These are phyloP conservation scores for Aureobasidium namibiae DNA, from an alignment of 2,329 filamentous ascomycete species.

Conservation along the genomic window DNA sequence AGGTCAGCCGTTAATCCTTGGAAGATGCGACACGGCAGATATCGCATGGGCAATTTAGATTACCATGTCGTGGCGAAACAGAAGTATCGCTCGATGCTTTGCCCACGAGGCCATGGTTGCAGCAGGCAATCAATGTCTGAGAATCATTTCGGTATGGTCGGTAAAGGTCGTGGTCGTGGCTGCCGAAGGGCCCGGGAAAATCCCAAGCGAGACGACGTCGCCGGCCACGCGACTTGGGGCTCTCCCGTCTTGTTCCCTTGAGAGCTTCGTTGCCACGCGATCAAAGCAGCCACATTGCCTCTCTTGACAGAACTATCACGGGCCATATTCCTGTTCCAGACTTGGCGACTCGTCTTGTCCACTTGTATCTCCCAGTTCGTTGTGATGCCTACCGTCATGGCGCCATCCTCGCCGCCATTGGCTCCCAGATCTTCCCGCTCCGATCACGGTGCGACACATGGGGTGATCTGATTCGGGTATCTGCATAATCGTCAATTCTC, in stretches of 20 bases:
- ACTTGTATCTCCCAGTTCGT: not conserved
- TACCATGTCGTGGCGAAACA: not conserved
- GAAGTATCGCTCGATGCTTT: not conserved
- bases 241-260: not conserved
- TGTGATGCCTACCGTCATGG: not conserved
- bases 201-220: not conserved
- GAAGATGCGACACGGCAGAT: not conserved
- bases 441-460: not conserved
- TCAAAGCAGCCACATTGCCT: not conserved
- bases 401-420: not conserved
- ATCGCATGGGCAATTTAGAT: not conserved
- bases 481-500: not conserved
- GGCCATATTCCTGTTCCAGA: constrained; percentile 6
- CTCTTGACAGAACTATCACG: constrained; percentile 6
- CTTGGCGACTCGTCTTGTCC: not conserved
- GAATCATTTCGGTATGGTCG: not conserved
- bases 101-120: not conserved
- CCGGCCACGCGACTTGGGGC: constrained; percentile 5
- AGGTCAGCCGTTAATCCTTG: not conserved
- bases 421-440: not conserved
- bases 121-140: not conserved
- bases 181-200: not conserved
- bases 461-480: not conserved
- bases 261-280: not conserved
- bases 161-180: not conserved